A percentile compares a stretch with the other conserved stretches of the same genome.
These are phyloP conservation scores for Acanthamoeba triangularis DNA, from an alignment of 208 protist genomes.

Conservation along the genomic window DNA sequence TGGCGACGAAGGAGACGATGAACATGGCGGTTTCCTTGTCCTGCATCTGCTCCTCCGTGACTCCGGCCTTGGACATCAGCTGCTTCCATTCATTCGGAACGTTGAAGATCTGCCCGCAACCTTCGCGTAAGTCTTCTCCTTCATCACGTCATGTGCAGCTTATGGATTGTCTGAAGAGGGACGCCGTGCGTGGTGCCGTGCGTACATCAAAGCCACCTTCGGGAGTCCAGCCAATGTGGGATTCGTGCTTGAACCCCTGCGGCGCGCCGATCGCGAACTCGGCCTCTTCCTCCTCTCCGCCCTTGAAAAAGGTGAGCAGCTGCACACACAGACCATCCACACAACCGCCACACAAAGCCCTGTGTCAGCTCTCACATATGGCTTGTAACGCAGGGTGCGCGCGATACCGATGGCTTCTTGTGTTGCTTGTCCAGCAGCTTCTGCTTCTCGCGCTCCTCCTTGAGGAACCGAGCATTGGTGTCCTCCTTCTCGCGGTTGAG, in stretches of 20 bases:
- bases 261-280: neutral
- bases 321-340: neutral
- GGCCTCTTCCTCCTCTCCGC: neutral
- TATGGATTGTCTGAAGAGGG: neutral
- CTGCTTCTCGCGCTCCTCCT: neutral
- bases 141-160: neutral
- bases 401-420: neutral
- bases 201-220: slow-evolving; percentile 34
- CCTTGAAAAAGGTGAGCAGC: slow-evolving; percentile 22
- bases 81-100: slow-evolving; percentile 10
- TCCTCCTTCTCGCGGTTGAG: slow-evolving; percentile 18
- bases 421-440: slow-evolving; percentile 5
- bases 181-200: neutral
- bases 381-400: no score
- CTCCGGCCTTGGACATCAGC: slow-evolving; percentile 2
- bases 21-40: slow-evolving; percentile 34
- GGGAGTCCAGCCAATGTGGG: slow-evolving; percentile 11
- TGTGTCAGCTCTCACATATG: neutral
- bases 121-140: neutral
- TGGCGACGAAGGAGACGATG: slow-evolving; percentile 41
- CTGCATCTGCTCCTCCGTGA: slow-evolving; percentile 22
- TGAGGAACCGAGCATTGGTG: neutral
- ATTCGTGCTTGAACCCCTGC: slow-evolving; percentile 38
- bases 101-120: neutral
- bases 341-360: no score